Percentiles rank a stretch among this genome's conserved stretches.
Evolutionary conservation across 805 yeast species (phyloP).

Genomic region (Candida peoriensis): DNA sequence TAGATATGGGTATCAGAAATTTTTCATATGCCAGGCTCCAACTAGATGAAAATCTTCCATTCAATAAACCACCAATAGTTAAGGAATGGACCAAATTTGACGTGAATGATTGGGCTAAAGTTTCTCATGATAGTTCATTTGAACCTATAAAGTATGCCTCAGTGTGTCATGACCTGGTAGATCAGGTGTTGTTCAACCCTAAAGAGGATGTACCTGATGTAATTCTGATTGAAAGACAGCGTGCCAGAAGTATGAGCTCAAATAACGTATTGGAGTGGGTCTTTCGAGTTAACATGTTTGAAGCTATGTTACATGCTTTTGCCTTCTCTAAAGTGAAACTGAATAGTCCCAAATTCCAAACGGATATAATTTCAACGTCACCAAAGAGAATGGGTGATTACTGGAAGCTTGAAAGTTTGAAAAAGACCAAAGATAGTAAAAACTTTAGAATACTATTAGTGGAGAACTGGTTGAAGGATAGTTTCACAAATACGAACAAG

Average conservation of each 20-base stretch:
- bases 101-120: constrained; percentile 17
- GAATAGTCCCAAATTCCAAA: constrained; percentile 2
- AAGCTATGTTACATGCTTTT: constrained; percentile 39
- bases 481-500: not conserved
- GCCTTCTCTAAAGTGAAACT: constrained; percentile 11
- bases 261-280: constrained; percentile 45
- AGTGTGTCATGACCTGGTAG: constrained; percentile 22
- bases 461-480: constrained; percentile 16
- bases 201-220: constrained; percentile 29
- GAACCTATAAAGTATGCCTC: constrained; percentile 23
- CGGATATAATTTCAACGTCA: constrained; percentile 13
- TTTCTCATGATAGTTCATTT: constrained; percentile 8
- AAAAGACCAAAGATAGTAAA: constrained; percentile 11
- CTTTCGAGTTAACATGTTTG: constrained; percentile 48
- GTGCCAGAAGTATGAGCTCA: constrained; percentile 45
- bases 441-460: constrained; percentile 14
- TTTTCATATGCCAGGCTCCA: constrained; percentile 28
- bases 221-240: constrained; percentile 50
- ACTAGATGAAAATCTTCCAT: constrained; percentile 19
- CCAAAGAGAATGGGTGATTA: constrained; percentile 20
- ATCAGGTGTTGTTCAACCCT: constrained; percentile 21
- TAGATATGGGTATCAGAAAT: constrained; percentile 35
- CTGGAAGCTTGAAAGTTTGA: constrained; percentile 15
- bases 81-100: constrained; percentile 33
- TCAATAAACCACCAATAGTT: constrained; percentile 21